Evolutionary conservation across 495 filamentous ascomycete genomes (phyloP).

Genomic region (Penicillium soppii): DNA sequence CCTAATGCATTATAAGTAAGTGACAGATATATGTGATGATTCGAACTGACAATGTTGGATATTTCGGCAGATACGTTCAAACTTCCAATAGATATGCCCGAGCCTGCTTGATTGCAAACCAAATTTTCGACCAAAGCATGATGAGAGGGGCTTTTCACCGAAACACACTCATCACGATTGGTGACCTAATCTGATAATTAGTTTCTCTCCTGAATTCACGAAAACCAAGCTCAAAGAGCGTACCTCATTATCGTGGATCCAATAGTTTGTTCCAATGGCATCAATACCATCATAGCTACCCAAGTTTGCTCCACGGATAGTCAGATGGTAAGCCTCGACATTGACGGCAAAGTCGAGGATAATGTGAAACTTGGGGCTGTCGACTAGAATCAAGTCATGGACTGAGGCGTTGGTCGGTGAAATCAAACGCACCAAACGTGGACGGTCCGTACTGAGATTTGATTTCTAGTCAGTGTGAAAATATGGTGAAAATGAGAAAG

Average conservation of each 20-base stretch:
- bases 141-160: constrained; percentile 41
- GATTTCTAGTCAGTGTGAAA: not conserved
- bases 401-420: constrained; percentile 37
- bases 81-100: constrained; percentile 46
- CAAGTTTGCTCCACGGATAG: constrained; percentile 39
- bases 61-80: constrained; percentile 30
- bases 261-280: constrained; percentile 41
- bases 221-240: not conserved
- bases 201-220: not conserved
- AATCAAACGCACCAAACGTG: constrained; percentile 33
- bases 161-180: constrained; percentile 49
- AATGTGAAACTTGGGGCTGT: constrained; percentile 45
- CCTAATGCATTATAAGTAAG: constrained; percentile 19
- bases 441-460: constrained; percentile 25
- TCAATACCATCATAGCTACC: constrained; percentile 49
- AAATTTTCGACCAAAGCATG: constrained; percentile 49
- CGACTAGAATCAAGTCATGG: constrained; percentile 45
- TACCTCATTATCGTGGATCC: constrained; percentile 46
- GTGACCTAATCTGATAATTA: constrained; percentile 24
- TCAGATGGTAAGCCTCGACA: constrained; percentile 45
- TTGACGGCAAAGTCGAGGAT: constrained; percentile 40
- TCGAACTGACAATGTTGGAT: constrained; percentile 21
- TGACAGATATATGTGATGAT: not conserved
- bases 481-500: not conserved
- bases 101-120: constrained; percentile 49